Conservation (phyloP, 2,329 filamentous ascomycete genomes). For the Colletotrichum incanum region DNA sequence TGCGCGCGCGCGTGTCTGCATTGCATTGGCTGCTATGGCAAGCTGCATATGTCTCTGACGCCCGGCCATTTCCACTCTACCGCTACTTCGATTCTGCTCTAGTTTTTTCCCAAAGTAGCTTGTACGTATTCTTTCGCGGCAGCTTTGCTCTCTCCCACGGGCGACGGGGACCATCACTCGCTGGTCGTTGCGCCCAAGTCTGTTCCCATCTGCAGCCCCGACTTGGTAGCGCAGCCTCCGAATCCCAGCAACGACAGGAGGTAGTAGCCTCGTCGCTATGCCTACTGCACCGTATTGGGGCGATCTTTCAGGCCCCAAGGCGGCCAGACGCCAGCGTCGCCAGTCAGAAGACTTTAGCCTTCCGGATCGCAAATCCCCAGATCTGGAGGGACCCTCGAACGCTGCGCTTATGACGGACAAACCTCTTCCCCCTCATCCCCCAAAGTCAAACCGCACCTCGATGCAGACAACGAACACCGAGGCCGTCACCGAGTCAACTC, state of each 20-base stretch:
- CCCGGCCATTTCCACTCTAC: conserved; percentile 42
- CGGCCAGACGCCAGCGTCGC: conserved; percentile 44
- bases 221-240: conserved; percentile 29
- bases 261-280: conserved; percentile 48
- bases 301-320: conserved; percentile 54
- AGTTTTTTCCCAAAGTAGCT: conserved; percentile 31
- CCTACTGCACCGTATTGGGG: conserved; percentile 65
- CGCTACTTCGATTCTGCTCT: conserved; percentile 31
- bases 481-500: conserved; percentile 70
- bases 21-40: conserved; percentile 59
- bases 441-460: conserved; percentile 64
- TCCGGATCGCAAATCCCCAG: conserved; percentile 46
- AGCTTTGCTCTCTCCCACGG: conserved; percentile 26
- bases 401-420: conserved; percentile 41
- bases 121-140: conserved; percentile 15
- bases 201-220: conserved; percentile 30
- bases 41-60: conserved; percentile 44
- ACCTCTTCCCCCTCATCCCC: conserved; percentile 24
- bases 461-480: conserved; percentile 71
- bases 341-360: conserved; percentile 43
- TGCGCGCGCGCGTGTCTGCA: conserved; percentile 59
- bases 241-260: conserved; percentile 46
- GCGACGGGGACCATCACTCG: conserved; percentile 28
- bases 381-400: conserved; percentile 26
- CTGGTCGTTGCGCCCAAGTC: conserved; percentile 31